Evolutionary conservation across 2,329 filamentous ascomycete genomes (phyloP).

Genomic region (Fusarium mexicanum): DNA sequence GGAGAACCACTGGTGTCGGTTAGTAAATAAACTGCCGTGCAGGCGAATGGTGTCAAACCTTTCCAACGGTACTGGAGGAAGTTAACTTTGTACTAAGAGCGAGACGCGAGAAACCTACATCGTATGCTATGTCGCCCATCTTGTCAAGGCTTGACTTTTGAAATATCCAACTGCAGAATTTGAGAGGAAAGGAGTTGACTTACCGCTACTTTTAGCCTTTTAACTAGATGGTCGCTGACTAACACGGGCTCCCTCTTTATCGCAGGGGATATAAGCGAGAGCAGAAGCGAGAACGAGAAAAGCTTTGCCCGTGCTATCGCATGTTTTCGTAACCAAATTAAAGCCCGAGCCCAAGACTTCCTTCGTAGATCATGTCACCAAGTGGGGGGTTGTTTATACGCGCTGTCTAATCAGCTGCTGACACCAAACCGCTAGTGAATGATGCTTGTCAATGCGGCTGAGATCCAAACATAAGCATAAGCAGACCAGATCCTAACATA

Average conservation of each 20-base stretch:
- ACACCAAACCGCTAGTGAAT: too few species aligned
- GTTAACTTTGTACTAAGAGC: neutral
- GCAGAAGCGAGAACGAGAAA: neutral
- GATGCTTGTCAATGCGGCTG: too few species aligned
- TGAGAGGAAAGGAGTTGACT: neutral
- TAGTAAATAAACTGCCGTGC: neutral
- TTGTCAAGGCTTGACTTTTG: fast-evolving
- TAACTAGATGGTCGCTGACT: neutral
- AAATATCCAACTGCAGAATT: neutral
- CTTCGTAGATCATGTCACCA: too few species aligned
- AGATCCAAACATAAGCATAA: too few species aligned
- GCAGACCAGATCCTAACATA: too few species aligned
- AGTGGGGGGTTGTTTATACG: too few species aligned
- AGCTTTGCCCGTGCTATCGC: neutral
- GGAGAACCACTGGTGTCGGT: neutral
- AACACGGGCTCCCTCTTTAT: neutral
- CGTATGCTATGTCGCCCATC: neutral
- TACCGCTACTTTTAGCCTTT: neutral
- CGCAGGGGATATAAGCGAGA: neutral
- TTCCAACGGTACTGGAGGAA: neutral
- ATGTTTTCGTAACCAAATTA: too few species aligned
- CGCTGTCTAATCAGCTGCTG: too few species aligned
- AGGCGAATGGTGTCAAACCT: neutral
- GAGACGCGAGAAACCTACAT: neutral
- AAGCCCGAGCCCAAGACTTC: too few species aligned